phyloP scores from a whole-genome alignment of 805 yeast species.

The Saccharomyces eubayanus region DNA sequence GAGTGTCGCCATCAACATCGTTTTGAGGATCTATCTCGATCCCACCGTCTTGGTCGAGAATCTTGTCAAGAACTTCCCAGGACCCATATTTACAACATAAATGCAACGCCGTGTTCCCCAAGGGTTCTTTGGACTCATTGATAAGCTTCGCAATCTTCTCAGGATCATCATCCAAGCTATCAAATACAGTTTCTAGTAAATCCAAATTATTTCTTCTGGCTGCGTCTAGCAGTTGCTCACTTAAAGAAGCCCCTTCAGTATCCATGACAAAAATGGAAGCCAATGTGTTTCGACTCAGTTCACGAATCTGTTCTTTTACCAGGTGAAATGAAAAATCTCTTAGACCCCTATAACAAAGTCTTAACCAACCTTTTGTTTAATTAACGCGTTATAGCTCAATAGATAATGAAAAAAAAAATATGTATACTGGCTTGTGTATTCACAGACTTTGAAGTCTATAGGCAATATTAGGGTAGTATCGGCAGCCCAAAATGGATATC shows the following conservation, averaged over 20 bases:
- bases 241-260: slow-evolving; percentile 62
- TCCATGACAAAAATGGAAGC: slow-evolving; percentile 7
- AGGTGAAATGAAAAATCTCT: neutral
- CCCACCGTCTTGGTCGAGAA: slow-evolving; percentile 74
- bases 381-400: neutral
- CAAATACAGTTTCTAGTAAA: slow-evolving; percentile 50
- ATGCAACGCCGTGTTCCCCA: slow-evolving; percentile 77
- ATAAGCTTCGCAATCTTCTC: slow-evolving; percentile 40
- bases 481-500: slow-evolving; percentile 5
- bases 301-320: neutral
- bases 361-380: neutral
- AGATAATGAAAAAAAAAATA: neutral
- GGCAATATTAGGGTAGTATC: neutral
- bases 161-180: slow-evolving; percentile 31
- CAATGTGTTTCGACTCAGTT: neutral
- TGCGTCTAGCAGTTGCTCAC: slow-evolving; percentile 78
- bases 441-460: neutral
- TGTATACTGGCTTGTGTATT: neutral
- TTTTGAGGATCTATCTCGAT: slow-evolving; percentile 82
- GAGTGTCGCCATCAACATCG: slow-evolving; percentile 71
- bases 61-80: slow-evolving; percentile 73
- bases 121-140: slow-evolving; percentile 64
- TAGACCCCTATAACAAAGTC: neutral
- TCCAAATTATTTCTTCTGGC: slow-evolving; percentile 84
- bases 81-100: slow-evolving; percentile 75